A percentile compares a stretch with the other conserved stretches of the same genome.
These are phyloP conservation scores for Phytophthora pini DNA, from an alignment of 352 stramenopile genomes.

Conservation along the genomic window DNA sequence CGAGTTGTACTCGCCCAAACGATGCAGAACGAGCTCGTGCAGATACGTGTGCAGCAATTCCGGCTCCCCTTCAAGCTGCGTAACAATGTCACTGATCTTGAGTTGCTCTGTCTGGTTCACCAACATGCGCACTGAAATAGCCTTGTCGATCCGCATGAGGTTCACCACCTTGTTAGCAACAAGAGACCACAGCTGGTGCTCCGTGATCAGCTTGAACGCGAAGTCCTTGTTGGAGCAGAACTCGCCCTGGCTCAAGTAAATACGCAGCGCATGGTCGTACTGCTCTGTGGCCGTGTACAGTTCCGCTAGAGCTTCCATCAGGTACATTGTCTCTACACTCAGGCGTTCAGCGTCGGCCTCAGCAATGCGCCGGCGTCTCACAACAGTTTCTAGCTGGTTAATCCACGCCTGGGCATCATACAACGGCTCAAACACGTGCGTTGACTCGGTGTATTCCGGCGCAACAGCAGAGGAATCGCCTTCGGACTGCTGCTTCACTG, in stretches of 20 bases:
- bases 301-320: constrained; percentile 84
- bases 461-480: constrained; percentile 37
- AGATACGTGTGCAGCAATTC: constrained; percentile 80
- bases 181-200: constrained; percentile 82
- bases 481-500: constrained; percentile 25
- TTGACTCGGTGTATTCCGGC: constrained; percentile 77
- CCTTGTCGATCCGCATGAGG: constrained; percentile 80
- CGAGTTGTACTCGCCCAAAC: constrained; percentile 78
- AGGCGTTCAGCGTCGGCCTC: constrained; percentile 61
- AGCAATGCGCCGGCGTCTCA: constrained; percentile 73
- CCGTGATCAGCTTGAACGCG: constrained; percentile 84
- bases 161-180: constrained; percentile 83
- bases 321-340: constrained; percentile 82
- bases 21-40: constrained; percentile 77
- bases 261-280: constrained; percentile 83
- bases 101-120: constrained; percentile 84
- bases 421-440: constrained; percentile 74
- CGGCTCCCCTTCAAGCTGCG: constrained; percentile 67
- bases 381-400: constrained; percentile 79
- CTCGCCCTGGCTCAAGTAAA: constrained; percentile 86
- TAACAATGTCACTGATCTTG: constrained; percentile 78
- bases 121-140: constrained; percentile 76
- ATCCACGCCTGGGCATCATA: constrained; percentile 87
- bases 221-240: constrained; percentile 89
- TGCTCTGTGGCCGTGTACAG: constrained; percentile 85